Conservation (phyloP, 2,329 filamentous ascomycete genomes). For the Diplodia mutila region DNA sequence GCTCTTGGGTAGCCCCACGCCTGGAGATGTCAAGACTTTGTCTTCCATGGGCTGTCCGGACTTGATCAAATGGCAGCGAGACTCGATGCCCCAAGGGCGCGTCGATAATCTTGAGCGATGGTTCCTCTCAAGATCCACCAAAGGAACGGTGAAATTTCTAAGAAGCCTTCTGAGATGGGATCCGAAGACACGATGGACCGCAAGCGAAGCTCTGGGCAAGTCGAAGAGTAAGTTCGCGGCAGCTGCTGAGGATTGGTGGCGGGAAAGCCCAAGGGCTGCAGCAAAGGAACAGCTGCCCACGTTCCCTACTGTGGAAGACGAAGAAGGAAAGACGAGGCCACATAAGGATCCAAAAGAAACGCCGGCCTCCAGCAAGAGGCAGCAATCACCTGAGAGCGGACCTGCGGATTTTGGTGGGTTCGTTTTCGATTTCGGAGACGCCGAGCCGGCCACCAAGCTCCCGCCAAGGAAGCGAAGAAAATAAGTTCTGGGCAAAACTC, state of each 20-base stretch:
- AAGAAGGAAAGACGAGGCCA: conserved; percentile 13
- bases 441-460: conserved; percentile 22
- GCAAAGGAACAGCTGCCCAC: conserved; percentile 38
- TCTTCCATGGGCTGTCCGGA: conserved; percentile 29
- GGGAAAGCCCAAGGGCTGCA: conserved; percentile 34
- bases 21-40: conserved; percentile 26
- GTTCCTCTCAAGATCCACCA: conserved; percentile 31
- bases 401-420: conserved; percentile 17
- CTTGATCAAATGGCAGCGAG: conserved; percentile 31
- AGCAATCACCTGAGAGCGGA: background rate
- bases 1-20: conserved; percentile 38
- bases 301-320: conserved; percentile 39
- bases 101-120: conserved; percentile 38
- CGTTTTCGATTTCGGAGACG: conserved; percentile 25
- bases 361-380: background rate
- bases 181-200: conserved; percentile 32
- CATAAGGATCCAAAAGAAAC: background rate
- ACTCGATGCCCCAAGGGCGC: conserved; percentile 28
- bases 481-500: background rate
- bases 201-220: conserved; percentile 32
- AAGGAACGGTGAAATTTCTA: conserved; percentile 35
- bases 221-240: conserved; percentile 26
- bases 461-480: conserved; percentile 21
- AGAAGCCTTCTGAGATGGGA: conserved; percentile 33
- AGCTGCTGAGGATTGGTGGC: conserved; percentile 32